phyloP scores from a whole-genome alignment of 305 asterid species.

The Fraxinus xanthoxyloides region DNA sequence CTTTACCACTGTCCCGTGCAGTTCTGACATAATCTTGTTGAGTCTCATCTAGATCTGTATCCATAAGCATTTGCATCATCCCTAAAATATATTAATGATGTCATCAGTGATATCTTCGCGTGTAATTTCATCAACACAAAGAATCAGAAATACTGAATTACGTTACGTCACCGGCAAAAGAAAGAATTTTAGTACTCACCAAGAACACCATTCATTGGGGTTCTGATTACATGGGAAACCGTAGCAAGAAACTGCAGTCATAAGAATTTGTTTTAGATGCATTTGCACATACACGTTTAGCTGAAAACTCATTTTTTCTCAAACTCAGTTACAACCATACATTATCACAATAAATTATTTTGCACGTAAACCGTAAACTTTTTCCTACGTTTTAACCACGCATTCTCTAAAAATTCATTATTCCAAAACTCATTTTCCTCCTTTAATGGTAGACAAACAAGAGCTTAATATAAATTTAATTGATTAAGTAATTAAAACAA shows the following conservation, averaged over 20 bases:
- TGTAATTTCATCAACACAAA: background rate
- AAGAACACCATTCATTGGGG: slow-evolving; percentile 96
- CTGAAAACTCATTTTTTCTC: no score
- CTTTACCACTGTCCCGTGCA: slow-evolving; percentile 98
- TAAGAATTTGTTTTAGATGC: slow-evolving; percentile 17
- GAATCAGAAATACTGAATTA: background rate
- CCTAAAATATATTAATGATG: slow-evolving; percentile 37
- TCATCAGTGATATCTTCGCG: background rate
- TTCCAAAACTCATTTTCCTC: no score
- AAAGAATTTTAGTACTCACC: slow-evolving; percentile 48
- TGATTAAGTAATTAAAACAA: background rate
- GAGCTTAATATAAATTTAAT: background rate
- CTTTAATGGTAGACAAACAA: no score
- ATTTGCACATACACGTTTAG: background rate
- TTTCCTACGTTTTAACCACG: no score
- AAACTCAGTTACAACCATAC: no score
- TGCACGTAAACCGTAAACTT: no score
- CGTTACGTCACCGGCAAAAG: slow-evolving; percentile 11
- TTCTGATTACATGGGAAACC: slow-evolving; percentile 95
- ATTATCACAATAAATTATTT: no score
- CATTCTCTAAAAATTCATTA: no score
- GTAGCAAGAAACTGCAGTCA: slow-evolving; percentile 89
- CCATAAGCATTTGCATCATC: slow-evolving; percentile 98
- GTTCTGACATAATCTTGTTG: slow-evolving; percentile 95
- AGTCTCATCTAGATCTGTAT: slow-evolving; percentile 87